These are phyloP conservation scores for Daldinia concentrica DNA, from an alignment of 495 filamentous ascomycete species.

Conservation along the genomic window DNA sequence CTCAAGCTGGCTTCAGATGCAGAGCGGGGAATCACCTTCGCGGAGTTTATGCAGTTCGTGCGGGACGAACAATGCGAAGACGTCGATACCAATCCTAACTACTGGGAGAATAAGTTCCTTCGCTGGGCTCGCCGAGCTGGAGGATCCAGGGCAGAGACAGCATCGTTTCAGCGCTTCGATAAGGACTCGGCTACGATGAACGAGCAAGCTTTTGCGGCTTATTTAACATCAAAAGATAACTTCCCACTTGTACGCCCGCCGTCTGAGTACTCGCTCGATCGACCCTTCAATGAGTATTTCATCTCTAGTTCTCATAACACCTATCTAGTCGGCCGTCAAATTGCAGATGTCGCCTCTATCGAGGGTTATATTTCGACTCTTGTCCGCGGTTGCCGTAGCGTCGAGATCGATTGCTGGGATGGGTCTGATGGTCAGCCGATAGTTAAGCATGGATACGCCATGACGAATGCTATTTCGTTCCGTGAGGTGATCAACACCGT, in stretches of 20 bases:
- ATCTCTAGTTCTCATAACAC: slow-evolving; percentile 99
- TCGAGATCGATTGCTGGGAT: slow-evolving; percentile 99
- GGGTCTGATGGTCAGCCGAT: slow-evolving; percentile 84
- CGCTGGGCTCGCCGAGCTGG: slow-evolving; percentile 50
- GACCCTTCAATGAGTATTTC: slow-evolving; percentile 96
- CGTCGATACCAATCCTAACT: slow-evolving; percentile 67
- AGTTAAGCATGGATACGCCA: slow-evolving; percentile 88
- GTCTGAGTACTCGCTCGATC: slow-evolving; percentile 69
- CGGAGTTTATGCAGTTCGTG: slow-evolving; percentile 81
- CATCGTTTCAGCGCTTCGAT: slow-evolving; percentile 51
- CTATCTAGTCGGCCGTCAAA: slow-evolving; percentile 90
- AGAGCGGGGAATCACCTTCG: slow-evolving; percentile 69
- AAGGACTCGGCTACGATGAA: slow-evolving; percentile 68
- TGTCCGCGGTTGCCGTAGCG: slow-evolving; percentile 86
- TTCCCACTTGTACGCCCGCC: slow-evolving; percentile 66
- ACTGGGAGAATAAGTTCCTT: slow-evolving; percentile 77
- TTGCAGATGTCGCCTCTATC: slow-evolving; percentile 86
- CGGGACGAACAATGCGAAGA: slow-evolving; percentile 77
- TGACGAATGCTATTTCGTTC: slow-evolving; percentile 87
- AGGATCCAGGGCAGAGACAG: slow-evolving; percentile 64
- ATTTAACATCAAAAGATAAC: slow-evolving; percentile 78
- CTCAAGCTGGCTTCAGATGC: slow-evolving; percentile 59
- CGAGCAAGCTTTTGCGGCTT: slow-evolving; percentile 76
- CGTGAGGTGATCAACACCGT: slow-evolving; percentile 90
- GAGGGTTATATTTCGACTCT: slow-evolving; percentile 95